Conservation (phyloP, 768 basidiomycete genomes). For the Boletus rex-veris region DNA sequence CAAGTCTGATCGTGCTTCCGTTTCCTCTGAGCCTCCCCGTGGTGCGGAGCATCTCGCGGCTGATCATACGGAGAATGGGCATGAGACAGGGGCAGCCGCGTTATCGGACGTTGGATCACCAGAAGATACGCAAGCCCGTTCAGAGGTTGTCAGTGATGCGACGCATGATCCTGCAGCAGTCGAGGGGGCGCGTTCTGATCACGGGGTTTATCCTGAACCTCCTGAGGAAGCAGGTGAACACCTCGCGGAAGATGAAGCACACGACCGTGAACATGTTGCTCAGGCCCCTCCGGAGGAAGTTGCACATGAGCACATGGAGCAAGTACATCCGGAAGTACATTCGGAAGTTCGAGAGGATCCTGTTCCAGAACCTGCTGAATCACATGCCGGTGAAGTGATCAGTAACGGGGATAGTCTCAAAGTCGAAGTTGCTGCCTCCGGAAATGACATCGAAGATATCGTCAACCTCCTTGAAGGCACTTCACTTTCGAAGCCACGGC, state of each 20-base stretch:
- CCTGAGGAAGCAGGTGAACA: not conserved
- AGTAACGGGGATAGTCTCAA: conserved; percentile 10
- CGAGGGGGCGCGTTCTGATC: conserved; percentile 7
- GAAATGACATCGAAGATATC: conserved; percentile 57
- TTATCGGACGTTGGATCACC: conserved; percentile 17
- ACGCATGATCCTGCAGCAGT: conserved; percentile 9
- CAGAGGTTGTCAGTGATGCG: conserved; percentile 10
- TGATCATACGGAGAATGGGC: conserved; percentile 26
- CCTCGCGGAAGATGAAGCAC: conserved; percentile 6
- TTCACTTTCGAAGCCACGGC: conserved; percentile 37
- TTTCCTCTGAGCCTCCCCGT: conserved; percentile 22
- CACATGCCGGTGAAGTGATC: conserved; percentile 3
- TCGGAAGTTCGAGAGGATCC: conserved; percentile 7
- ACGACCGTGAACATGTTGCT: conserved; percentile 2
- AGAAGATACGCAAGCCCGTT: conserved; percentile 16
- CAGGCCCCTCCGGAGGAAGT: conserved; percentile 5
- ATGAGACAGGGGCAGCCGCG: conserved; percentile 15
- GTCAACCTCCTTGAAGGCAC: conserved; percentile 58
- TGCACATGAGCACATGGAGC: conserved; percentile 1
- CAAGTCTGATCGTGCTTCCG: conserved; percentile 18
- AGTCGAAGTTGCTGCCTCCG: conserved; percentile 9
- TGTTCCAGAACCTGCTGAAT: conserved; percentile 10
- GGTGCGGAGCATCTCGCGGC: conserved; percentile 18
- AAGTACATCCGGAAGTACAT: not conserved
- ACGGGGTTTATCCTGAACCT: conserved; percentile 11